A percentile compares a stretch with the other conserved stretches of the same genome.
Conservation (phyloP, 768 basidiomycete genomes). For the Mycena leptocephala region DNA sequence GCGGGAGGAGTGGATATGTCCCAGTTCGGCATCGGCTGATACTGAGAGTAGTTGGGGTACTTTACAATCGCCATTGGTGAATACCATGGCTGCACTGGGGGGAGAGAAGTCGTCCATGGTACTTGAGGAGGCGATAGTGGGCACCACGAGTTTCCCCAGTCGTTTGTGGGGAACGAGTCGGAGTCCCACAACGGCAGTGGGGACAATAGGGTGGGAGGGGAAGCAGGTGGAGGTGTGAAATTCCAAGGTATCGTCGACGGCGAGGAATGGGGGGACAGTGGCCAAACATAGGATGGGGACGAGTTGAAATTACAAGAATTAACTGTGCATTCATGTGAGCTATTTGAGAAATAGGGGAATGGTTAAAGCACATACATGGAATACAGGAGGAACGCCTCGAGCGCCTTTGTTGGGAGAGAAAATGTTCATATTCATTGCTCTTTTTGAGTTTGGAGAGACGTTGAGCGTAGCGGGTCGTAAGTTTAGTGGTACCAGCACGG, state of each 20-base stretch:
- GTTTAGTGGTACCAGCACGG: constrained; percentile 15
- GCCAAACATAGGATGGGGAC: neutral
- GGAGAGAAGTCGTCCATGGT: neutral
- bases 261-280: neutral
- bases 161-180: neutral
- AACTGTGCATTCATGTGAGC: neutral
- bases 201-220: neutral
- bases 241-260: neutral
- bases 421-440: neutral
- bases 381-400: neutral
- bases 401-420: constrained; percentile 6
- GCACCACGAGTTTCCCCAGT: constrained; percentile 10
- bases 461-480: constrained; percentile 5
- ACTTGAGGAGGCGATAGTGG: neutral
- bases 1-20: constrained; percentile 11
- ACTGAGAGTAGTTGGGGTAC: neutral
- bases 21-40: constrained; percentile 9
- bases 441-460: neutral
- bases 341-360: neutral
- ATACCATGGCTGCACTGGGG: neutral
- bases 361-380: neutral
- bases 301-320: neutral
- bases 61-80: neutral
- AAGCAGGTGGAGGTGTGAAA: neutral
- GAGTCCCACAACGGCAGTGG: neutral